Conservation (phyloP, 2,329 filamentous ascomycete genomes). For the Phaeosphaeriaceae sp. region DNA sequence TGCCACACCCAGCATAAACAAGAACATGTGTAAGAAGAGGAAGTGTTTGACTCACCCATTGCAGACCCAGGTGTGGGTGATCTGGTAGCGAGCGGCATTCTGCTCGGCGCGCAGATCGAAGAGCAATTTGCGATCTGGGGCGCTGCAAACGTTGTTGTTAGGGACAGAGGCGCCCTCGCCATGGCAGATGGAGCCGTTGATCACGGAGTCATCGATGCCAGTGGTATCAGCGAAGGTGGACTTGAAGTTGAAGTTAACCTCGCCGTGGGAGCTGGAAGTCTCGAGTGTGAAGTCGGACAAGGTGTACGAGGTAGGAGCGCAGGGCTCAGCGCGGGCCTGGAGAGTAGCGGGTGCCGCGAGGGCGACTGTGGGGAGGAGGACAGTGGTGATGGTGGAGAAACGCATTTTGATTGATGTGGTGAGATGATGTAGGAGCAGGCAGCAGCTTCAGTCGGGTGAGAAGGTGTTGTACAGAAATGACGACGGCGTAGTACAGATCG, state of each 20-base stretch:
- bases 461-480: background rate
- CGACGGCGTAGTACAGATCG: background rate
- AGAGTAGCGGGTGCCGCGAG: constrained; percentile 24
- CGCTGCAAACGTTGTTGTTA: constrained; percentile 29
- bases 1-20: background rate
- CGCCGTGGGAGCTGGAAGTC: constrained; percentile 15
- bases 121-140: constrained; percentile 21
- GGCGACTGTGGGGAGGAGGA: constrained; percentile 28
- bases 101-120: constrained; percentile 30
- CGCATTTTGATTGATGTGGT: constrained; percentile 2
- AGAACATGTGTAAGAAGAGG: background rate
- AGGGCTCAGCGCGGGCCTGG: constrained; percentile 17
- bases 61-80: constrained; percentile 40
- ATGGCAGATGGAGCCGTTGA: constrained; percentile 25
- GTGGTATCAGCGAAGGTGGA: constrained; percentile 24
- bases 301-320: constrained; percentile 34
- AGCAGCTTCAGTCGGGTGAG: background rate
- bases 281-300: constrained; percentile 31
- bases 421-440: background rate
- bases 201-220: constrained; percentile 27
- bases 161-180: constrained; percentile 22
- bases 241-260: constrained; percentile 35
- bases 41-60: constrained; percentile 25
- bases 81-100: constrained; percentile 29
- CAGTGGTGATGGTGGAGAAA: constrained; percentile 7